Percentiles rank a stretch among this genome's conserved stretches.
phyloP scores from a whole-genome alignment of 1,284 basidiomycete genomes.

The Xerocomus minutiporus region DNA sequence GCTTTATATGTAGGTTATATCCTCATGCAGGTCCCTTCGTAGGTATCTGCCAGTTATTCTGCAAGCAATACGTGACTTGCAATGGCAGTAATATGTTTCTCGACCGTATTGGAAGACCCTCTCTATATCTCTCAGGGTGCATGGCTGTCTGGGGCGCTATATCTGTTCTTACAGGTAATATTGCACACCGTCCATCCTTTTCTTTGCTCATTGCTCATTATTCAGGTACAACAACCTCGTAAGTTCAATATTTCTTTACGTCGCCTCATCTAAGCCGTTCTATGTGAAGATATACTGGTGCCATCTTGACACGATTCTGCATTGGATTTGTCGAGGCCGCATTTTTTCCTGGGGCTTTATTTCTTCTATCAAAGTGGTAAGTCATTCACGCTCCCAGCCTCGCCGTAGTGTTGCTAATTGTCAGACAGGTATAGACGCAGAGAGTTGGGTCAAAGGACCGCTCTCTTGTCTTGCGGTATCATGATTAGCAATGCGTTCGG shows the following conservation, averaged over 20 bases:
- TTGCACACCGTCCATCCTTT: not conserved
- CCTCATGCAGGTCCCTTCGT: slow-evolving; percentile 57
- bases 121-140: slow-evolving; percentile 67
- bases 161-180: slow-evolving; percentile 55
- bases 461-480: slow-evolving; percentile 67
- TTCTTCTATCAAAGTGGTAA: slow-evolving; percentile 46
- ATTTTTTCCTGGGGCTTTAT: slow-evolving; percentile 70
- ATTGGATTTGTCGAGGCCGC: slow-evolving; percentile 65
- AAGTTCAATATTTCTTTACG: slow-evolving; percentile 3
- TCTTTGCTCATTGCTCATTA: not conserved
- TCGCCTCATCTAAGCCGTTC: slow-evolving; percentile 11
- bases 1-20: slow-evolving; percentile 72
- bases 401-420: slow-evolving; percentile 1
- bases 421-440: slow-evolving; percentile 49
- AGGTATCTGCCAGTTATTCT: slow-evolving; percentile 2
- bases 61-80: not conserved
- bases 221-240: slow-evolving; percentile 21
- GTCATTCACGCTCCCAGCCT: not conserved
- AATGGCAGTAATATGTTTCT: slow-evolving; percentile 64
- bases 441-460: slow-evolving; percentile 69
- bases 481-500: slow-evolving; percentile 84
- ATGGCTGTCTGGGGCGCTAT: slow-evolving; percentile 73
- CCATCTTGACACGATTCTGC: slow-evolving; percentile 69
- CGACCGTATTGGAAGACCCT: slow-evolving; percentile 68
- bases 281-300: slow-evolving; percentile 54